These are phyloP conservation scores for Sphagnum contortum DNA, from an alignment of 225 moss, liverwort and hornwort species.

Conservation along the genomic window DNA sequence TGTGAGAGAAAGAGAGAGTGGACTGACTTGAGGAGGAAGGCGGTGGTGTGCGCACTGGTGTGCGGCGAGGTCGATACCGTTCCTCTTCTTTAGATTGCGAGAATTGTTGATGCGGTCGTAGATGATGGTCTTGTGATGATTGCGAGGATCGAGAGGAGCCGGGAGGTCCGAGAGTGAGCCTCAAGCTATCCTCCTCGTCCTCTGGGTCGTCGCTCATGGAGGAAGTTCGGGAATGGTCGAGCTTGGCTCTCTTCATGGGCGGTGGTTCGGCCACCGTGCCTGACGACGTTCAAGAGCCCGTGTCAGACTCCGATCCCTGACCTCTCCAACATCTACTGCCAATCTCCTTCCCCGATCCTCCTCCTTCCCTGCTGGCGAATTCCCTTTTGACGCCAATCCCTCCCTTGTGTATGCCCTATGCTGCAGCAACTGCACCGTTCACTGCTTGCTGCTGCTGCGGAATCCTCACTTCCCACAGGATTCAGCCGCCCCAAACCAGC, in stretches of 20 bases:
- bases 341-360: no score
- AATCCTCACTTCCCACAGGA: no score
- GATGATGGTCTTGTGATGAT: conserved; percentile 13
- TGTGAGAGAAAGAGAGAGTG: neutral
- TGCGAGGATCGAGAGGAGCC: conserved; percentile 54
- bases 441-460: no score
- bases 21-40: conserved; percentile 40
- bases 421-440: no score
- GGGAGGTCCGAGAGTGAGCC: conserved; percentile 71
- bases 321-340: no score
- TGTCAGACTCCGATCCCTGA: no score
- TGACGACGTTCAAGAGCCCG: no score
- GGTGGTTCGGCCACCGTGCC: conserved; percentile 50
- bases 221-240: conserved; percentile 60
- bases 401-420: no score
- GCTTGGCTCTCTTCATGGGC: conserved; percentile 65
- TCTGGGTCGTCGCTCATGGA: conserved; percentile 85
- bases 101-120: neutral
- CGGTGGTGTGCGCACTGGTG: conserved; percentile 35
- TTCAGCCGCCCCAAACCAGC: no score
- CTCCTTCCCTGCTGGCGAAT: no score
- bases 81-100: conserved; percentile 31
- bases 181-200: conserved; percentile 82
- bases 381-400: no score
- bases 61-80: conserved; percentile 50